Base-by-base conservation (phyloP, 108 stramenopile genomes). In the Chaetoceros muelleri region DNA sequence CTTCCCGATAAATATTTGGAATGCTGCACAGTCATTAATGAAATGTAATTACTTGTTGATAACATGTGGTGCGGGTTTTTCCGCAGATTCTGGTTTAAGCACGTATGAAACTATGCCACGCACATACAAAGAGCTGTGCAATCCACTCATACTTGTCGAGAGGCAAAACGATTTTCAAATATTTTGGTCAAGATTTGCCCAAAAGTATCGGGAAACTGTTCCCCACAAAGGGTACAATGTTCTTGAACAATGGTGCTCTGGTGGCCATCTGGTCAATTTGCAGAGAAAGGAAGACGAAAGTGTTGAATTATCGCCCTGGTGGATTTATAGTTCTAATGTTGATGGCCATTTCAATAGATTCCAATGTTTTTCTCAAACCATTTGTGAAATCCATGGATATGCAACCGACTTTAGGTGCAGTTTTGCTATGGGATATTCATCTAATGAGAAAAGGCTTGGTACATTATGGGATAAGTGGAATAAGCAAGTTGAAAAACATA, bases 191-290 rank as follows among this genome's bases (percentile, higher is more conserved):
- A 44, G 30, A 16, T 79, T 62, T 61, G 44, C 71, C 57, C 34
- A 23, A 48, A 17, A 47, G n/a, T 81, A 81, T 63, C 40, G 34
- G 45, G 30, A 59, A 28, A 58, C 65, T n/a, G 53, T 52, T 22
- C 76, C 80, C 26, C 80, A 81, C 34, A 21, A 24, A n/a, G 80
- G 76, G 5, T 81, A 81, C 53, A 51, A 62, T n/a, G 52, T 81
- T 2, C 49, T 81, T 2, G 60, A 72, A 30, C 18, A 56, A 30
- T 81, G 80, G 80, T 75, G 75, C 21, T 5, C 47, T 27, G 69
- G 60, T 24, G 61, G 60, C 34, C 48, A 51, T 34, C 64, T 21
- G 40, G 50, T 18, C 59, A 48, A n/a, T 44, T 48, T 60, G 30
- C 21, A 49, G 24, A 28, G 53, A 48, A 48, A 8, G 2, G n/a